Evolutionary conservation across 148 eudicot genomes (phyloP), one percentile per base, ranked within the genome.

Genomic region (Dianthus caryophyllus): DNA sequence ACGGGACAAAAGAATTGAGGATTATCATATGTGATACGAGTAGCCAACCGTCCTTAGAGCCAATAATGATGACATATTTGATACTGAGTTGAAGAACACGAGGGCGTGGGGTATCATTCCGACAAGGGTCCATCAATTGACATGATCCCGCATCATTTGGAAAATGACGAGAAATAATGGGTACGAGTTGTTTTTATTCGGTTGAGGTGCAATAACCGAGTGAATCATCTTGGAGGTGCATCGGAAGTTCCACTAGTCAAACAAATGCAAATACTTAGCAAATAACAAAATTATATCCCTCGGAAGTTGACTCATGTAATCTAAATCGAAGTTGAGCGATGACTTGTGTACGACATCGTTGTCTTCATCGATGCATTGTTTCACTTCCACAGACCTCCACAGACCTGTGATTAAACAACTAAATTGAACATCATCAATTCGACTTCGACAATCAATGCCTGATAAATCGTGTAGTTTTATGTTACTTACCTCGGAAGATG

Each of bases 161-260:
- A 25, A 52, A 61, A n/a, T n/a, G 60, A 61, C 52, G 22, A 70
- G 11, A 15, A 70, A 50, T 20, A 61, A 70, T 1, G 67, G 73
- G 36, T 33, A 51, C 16, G 17, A 22, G 15, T 49, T 48, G 36
- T 49, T 49, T 3, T 29, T 5, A 4, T 51, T 38, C 20, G 49
- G 21, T 14, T 14, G 26, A 55, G 64, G 53, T 10, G 36, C 2
- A 2, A 49, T 59, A 8, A 24, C 8, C 9, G 38, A 70, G 4
- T 25, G 48, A 21, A 70, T 49, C 13, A 5, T 4, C 67, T 50
- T 70, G 17, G 58, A 61, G 16, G 59, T 22, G 14, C 67, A 57
- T 36, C 74, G 61, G 20, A 63, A 71, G 21, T 36, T 71, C 53
- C 56, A 18, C 29, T 71, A 63, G 61, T 71, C 74, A n/a, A 71